Evolutionary conservation across 208 protist genomes (phyloP).

Genomic region (Crithidia mellificae): DNA sequence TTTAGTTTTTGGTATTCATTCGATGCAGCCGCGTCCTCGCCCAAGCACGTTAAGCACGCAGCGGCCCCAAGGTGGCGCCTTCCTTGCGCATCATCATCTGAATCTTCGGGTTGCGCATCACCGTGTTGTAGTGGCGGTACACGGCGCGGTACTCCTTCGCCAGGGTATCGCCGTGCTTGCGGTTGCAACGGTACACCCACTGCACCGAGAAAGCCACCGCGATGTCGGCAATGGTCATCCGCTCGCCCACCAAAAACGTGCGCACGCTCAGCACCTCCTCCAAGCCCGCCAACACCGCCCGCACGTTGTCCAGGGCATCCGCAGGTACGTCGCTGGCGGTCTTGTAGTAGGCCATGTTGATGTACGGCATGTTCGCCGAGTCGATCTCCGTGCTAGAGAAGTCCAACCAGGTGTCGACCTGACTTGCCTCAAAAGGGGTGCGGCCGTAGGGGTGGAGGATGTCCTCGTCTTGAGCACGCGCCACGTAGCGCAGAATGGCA

Average conservation of each 20-base stretch:
- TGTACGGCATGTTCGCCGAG: slow-evolving; percentile 50
- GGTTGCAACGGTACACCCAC: slow-evolving; percentile 63
- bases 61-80: slow-evolving; percentile 46
- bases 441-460: slow-evolving; percentile 66
- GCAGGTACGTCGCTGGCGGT: slow-evolving; percentile 26
- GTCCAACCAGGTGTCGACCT: slow-evolving; percentile 89
- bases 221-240: slow-evolving; percentile 79
- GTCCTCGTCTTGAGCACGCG: slow-evolving; percentile 42
- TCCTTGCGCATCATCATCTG: slow-evolving; percentile 61
- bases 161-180: slow-evolving; percentile 50
- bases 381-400: slow-evolving; percentile 77
- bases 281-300: slow-evolving; percentile 48
- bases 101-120: slow-evolving; percentile 76
- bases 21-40: too few relatives aligned
- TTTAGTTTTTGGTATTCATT: too few relatives aligned
- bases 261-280: slow-evolving; percentile 69
- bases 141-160: slow-evolving; percentile 60
- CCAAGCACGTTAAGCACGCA: slow-evolving; percentile 16
- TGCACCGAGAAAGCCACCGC: slow-evolving; percentile 72
- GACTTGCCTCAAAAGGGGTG: slow-evolving; percentile 71
- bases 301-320: slow-evolving; percentile 39
- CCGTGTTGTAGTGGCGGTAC: slow-evolving; percentile 82
- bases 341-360: slow-evolving; percentile 45
- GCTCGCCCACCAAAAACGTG: slow-evolving; percentile 86
- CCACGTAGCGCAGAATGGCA: slow-evolving; percentile 82